Conservation (phyloP, 176 grass and related monocot genomes). For the Hordeum vulgare region MorexV3_pseudomolecules_assembly NC_058521.1:609648588-609649087, state of each 20-base stretch:
- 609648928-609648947: slow-evolving; percentile 71
- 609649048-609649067: slow-evolving; percentile 70
- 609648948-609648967: slow-evolving; percentile 69
- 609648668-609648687: slow-evolving; percentile 94
- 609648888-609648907: slow-evolving; percentile 71
- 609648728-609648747: slow-evolving; percentile 93
- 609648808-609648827: slow-evolving; percentile 80
- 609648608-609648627: slow-evolving; percentile 95
- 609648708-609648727: slow-evolving; percentile 79
- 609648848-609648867: slow-evolving; percentile 92
- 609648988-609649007: slow-evolving; percentile 64
- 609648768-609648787: slow-evolving; percentile 90
- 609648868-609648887: slow-evolving; percentile 73
- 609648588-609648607: slow-evolving; percentile 96
- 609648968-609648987: slow-evolving; percentile 60
- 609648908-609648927: slow-evolving; percentile 76
- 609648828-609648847: slow-evolving; percentile 50
- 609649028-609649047: slow-evolving; percentile 78
- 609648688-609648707: slow-evolving; percentile 74
- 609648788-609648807: slow-evolving; percentile 91
- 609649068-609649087: slow-evolving; percentile 70
- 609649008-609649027: slow-evolving; percentile 63
- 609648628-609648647: slow-evolving; percentile 91
- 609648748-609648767: slow-evolving; percentile 79
- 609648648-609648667: slow-evolving; percentile 88